phyloP scores from a whole-genome alignment of 2,329 filamentous ascomycete genomes.

The Sodiomyces alkalinus region DNA sequence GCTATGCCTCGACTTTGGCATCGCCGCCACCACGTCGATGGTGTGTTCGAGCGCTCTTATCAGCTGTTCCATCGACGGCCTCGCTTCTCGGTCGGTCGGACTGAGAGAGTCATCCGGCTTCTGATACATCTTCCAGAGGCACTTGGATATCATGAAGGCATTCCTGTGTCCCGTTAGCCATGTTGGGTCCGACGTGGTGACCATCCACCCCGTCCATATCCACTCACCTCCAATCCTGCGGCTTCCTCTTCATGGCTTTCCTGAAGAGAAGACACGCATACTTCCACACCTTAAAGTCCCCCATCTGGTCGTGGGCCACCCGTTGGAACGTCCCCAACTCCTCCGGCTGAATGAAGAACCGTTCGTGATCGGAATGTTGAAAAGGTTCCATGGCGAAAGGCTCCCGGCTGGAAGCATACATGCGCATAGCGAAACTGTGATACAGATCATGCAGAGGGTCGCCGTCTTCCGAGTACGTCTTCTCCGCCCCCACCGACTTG shows the following conservation, averaged over 20 bases:
- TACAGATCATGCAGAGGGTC: constrained; percentile 43
- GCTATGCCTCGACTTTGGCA: constrained; percentile 40
- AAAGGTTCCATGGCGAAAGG: constrained; percentile 50
- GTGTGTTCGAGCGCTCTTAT: constrained; percentile 35
- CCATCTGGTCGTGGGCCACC: constrained; percentile 40
- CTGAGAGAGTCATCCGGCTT: constrained; percentile 28
- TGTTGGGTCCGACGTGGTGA: neutral
- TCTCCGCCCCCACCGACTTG: constrained; percentile 30
- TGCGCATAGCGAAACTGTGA: constrained; percentile 43
- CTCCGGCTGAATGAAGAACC: constrained; percentile 38
- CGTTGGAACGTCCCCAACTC: constrained; percentile 35
- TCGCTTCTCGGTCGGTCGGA: constrained; percentile 21
- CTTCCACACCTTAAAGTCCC: constrained; percentile 46
- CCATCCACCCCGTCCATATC: too few species aligned
- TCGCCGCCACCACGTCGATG: constrained; percentile 31
- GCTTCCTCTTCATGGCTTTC: constrained; percentile 37
- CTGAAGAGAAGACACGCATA: constrained; percentile 40
- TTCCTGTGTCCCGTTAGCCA: constrained; percentile 24
- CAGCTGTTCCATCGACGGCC: constrained; percentile 24
- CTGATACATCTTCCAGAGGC: constrained; percentile 49
- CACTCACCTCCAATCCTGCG: constrained; percentile 41
- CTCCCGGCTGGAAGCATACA: constrained; percentile 46
- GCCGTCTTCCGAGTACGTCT: constrained; percentile 26
- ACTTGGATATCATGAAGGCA: constrained; percentile 45
- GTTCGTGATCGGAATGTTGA: constrained; percentile 37